Conservation (phyloP, 2,329 filamentous ascomycete species). For the Ophiognomonia clavigignenti-juglandacearum region DNA sequence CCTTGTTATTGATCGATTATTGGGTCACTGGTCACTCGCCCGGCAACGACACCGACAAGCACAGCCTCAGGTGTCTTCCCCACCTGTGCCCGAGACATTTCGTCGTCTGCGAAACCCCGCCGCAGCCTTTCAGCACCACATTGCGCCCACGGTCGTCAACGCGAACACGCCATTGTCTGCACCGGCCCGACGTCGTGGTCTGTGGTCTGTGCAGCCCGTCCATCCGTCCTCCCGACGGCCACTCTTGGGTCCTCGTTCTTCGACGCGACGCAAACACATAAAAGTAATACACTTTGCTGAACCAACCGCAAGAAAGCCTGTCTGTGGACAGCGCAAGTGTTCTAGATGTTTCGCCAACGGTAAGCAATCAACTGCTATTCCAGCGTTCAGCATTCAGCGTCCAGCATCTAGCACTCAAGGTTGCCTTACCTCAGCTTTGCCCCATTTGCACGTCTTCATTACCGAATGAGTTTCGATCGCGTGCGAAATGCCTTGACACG, state of each 20-base stretch:
- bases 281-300: neutral
- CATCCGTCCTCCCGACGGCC: neutral
- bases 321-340: slow-evolving; percentile 1
- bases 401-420: too few species aligned
- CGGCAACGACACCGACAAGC: too few species aligned
- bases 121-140: neutral
- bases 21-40: too few species aligned
- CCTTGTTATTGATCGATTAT: too few species aligned
- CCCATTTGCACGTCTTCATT: too few species aligned
- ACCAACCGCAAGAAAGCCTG: neutral
- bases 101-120: neutral
- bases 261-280: neutral
- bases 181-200: slow-evolving; percentile 4
- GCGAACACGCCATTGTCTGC: slow-evolving; percentile 6
- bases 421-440: too few species aligned
- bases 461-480: too few species aligned
- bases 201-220: slow-evolving; percentile 6
- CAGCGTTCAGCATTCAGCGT: too few species aligned
- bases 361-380: too few species aligned
- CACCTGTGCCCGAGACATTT: slow-evolving; percentile 12
- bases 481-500: too few species aligned
- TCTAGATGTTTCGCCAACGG: slow-evolving; percentile 16
- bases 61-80: slow-evolving; percentile 12
- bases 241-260: neutral
- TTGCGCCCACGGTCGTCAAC: neutral